phyloP scores from a whole-genome alignment of 768 basidiomycete species.

The Daedaleopsis sinensis region DNA sequence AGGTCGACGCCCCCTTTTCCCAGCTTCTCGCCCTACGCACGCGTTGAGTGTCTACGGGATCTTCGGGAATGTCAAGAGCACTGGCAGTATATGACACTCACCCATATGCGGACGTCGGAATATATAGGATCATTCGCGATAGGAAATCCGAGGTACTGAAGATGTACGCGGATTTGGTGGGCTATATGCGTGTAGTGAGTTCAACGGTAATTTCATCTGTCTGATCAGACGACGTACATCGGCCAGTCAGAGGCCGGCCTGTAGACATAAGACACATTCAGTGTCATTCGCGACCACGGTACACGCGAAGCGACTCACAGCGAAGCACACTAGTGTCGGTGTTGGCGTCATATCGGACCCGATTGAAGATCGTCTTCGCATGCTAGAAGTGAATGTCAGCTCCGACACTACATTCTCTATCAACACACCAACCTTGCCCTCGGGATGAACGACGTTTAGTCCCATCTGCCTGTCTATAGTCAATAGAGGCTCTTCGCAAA shows the following conservation, averaged over 20 bases:
- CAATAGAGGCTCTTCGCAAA: conserved; percentile 83
- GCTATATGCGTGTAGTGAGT: conserved; percentile 48
- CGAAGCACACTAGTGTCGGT: conserved; percentile 86
- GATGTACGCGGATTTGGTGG: conserved; percentile 96
- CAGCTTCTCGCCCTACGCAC: conserved; percentile 61
- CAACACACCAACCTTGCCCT: conserved; percentile 73
- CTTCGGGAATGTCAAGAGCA: background rate
- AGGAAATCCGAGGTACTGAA: conserved; percentile 91
- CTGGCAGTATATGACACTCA: conserved; percentile 31
- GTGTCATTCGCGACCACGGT: background rate
- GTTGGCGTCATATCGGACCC: conserved; percentile 76
- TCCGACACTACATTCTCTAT: background rate
- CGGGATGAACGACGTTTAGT: conserved; percentile 91
- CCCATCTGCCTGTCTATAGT: conserved; percentile 98
- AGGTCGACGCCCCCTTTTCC: conserved; percentile 85
- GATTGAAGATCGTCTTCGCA: conserved; percentile 87
- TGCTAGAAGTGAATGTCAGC: conserved; percentile 46
- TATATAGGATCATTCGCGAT: conserved; percentile 97
- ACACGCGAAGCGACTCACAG: conserved; percentile 49
- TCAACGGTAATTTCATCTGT: background rate
- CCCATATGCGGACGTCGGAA: conserved; percentile 79
- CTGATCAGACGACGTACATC: conserved; percentile 60
- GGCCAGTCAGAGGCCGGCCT: conserved; percentile 90
- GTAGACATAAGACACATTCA: conserved; percentile 12
- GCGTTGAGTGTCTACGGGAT: background rate